These are phyloP conservation scores for Medakamo hakoo DNA, from an alignment of 139 green algal species.

Conservation along the genomic window DNA sequence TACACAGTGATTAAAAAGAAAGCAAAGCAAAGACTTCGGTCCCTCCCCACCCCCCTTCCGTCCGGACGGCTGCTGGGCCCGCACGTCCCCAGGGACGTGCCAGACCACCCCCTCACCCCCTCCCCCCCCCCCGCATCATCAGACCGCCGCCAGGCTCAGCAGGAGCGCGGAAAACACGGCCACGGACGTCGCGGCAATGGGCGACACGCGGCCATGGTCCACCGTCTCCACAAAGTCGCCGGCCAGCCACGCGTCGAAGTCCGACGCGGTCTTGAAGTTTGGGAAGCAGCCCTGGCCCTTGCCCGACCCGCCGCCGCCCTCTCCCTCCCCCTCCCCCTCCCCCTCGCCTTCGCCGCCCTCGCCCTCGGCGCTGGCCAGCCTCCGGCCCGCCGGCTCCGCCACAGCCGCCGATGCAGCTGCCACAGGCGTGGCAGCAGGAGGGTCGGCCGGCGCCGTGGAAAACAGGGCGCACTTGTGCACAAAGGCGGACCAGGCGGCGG, in stretches of 20 bases:
- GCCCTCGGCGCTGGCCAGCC: neutral
- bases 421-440: too few species aligned
- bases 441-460: neutral
- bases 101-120: too few species aligned
- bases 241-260: neutral
- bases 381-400: too few species aligned
- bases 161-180: neutral
- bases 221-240: neutral
- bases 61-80: too few species aligned
- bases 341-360: neutral
- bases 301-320: neutral
- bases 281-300: neutral
- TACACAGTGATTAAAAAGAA: too few species aligned
- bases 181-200: neutral
- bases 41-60: too few species aligned
- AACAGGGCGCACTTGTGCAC: neutral
- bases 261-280: neutral
- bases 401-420: too few species aligned
- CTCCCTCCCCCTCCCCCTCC: neutral
- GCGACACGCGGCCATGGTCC: neutral
- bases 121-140: too few species aligned
- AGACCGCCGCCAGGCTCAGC: neutral
- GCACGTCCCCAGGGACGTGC: too few species aligned
- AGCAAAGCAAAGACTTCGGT: too few species aligned
- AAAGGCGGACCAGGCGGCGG: neutral